Base-by-base conservation (phyloP, 129 eudicot species). In the Dittrichia graveolens region DNA sequence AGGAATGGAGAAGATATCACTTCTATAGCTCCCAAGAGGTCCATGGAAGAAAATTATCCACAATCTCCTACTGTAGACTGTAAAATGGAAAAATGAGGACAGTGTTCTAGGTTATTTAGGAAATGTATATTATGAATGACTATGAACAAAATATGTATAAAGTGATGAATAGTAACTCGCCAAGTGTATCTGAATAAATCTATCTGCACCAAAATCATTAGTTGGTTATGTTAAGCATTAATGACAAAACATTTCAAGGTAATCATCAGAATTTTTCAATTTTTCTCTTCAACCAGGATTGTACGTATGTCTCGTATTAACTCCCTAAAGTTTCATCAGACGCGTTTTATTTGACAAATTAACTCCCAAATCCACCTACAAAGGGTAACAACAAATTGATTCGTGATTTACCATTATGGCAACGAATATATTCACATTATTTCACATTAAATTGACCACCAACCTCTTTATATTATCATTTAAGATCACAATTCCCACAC, bases 121-220 rank as follows among this genome's bases (percentile, higher is more conserved):
- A 31, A 5, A 41, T 8, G 13, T 44, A 44, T 13, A 16, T 31
- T 31, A 53, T 34, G 15, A 55, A 34, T n/a, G 7, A 45, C 68
- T 67, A 45, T 11, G 39, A 49, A 49, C 14, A 40, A 37, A 48
- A 1, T 73, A 39, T 10, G 34, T 50, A 48, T 31, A 11, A 39
- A 10, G 61, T 61, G 68, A 46, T 44, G 46, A 72, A 72, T 60
- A 41, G 10, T n/a, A 42, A 24, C 18, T 19, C 16, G 45, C 48
- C 69, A 49, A 60, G 35, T 72, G 39, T 5, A 72, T 34, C 35
- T 61, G 31, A 48, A 62, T 19, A 43, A 59, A 74, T 38, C 35
- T 35, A 57, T 41, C 11, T 37, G 60, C 38, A 64, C 46, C 53
- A 74, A 63, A 63, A 34, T 57, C 79, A 74, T 74, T 62, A 34